Evolutionary conservation across 352 stramenopile species (phyloP), one percentile per base, ranked within the genome.

Genomic region (Phytophthora foliorum): DNA sequence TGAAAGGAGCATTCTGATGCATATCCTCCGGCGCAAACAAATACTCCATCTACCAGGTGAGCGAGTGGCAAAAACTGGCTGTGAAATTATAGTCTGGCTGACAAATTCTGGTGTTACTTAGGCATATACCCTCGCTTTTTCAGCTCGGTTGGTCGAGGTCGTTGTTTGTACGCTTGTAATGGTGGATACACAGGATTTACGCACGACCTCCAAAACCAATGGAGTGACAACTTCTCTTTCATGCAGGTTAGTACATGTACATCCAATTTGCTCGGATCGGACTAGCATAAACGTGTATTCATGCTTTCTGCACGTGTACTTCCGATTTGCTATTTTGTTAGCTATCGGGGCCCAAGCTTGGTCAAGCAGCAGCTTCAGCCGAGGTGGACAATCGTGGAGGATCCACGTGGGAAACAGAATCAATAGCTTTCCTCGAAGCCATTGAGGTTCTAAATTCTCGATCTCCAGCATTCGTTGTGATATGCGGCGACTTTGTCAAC

Each of bases 71-170:
- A 48, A 17, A 51, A 19, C 21, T 22, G 25, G 25, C 25, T 29
- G 29, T 11, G 29, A 13, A 34, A 34, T 14, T 34, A 34, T 34
- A 34, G 19, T 57, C 29, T 29, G 54, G 10, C 25, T 19, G 16
- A 75, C 32, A 7, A 19, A 21, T 22, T 16, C 17, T 49, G 32
- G 16, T 54, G 25, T 38, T 52, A 38, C 29, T 29, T 36, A 91
- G 86, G 78, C 10, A 81, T 94, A 19, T 94, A 93, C 31, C 74
- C 75, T 63, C 80, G 86, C 25, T 96, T 96, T 56, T 96, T 94
- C 42, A 59, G 42, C 11, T 81, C 80, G 2, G 49, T 71, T 6
- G 78, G 59, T 22, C 63, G 34, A 14, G 89, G 89, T 27, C 75
- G 89, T 21, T 94, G 89, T 57, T 57, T 74, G 21, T 90, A 88